Percentiles rank a stretch among this genome's conserved stretches.
phyloP scores from a whole-genome alignment of 192 early-diverging fungal species.

The Dissophora globulifera region DNA sequence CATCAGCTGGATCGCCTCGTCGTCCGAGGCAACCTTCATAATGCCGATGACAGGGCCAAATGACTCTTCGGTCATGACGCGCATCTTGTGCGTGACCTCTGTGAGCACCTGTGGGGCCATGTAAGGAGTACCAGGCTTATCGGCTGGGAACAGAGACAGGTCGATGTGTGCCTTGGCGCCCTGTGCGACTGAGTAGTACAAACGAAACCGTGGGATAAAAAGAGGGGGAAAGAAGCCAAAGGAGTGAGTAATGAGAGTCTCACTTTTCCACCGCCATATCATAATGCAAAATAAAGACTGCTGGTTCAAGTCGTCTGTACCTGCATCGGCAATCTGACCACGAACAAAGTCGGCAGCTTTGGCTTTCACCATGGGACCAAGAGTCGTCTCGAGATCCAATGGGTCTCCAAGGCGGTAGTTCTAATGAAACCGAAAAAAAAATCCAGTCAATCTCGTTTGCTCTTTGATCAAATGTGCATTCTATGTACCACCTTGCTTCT shows the following conservation, averaged over 20 bases:
- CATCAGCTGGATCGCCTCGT: constrained; percentile 81
- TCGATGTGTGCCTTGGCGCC: constrained; percentile 78
- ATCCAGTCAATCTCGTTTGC: no score
- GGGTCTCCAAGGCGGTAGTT: constrained; percentile 79
- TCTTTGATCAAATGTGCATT: neutral
- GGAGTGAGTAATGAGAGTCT: no score
- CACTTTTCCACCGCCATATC: no score
- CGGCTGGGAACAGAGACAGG: constrained; percentile 60
- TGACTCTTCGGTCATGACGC: constrained; percentile 83
- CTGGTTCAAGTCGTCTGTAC: constrained; percentile 31
- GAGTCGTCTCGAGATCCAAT: constrained; percentile 63
- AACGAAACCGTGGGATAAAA: no score
- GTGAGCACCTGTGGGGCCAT: constrained; percentile 82
- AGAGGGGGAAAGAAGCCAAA: no score
- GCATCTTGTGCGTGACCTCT: constrained; percentile 79
- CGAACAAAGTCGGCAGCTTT: constrained; percentile 77
- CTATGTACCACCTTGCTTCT: neutral
- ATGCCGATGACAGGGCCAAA: constrained; percentile 88
- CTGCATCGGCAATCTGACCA: constrained; percentile 73
- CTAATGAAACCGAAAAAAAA: constrained; percentile 12
- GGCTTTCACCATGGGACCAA: constrained; percentile 81
- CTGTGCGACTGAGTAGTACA: constrained; percentile 66
- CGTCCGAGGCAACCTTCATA: constrained; percentile 77
- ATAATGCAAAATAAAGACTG: no score
- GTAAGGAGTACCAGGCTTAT: constrained; percentile 71